A percentile compares a stretch with the other conserved stretches of the same genome.
Conservation (phyloP, 495 filamentous ascomycete species). For the Daldinia vernicosa region DNA sequence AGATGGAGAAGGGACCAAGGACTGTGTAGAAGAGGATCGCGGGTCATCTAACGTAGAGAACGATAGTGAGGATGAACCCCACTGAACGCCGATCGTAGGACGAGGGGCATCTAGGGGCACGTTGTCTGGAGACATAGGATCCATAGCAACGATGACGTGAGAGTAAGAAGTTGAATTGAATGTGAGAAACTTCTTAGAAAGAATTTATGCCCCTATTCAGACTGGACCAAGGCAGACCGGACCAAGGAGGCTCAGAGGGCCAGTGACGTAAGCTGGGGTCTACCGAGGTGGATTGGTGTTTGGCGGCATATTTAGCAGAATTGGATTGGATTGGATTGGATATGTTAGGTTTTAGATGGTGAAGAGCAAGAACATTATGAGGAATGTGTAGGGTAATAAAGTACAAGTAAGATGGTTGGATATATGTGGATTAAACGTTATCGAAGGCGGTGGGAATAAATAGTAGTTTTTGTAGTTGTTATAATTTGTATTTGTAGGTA, state of each 20-base stretch:
- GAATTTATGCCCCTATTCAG: background rate
- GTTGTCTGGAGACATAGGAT: constrained; percentile 11
- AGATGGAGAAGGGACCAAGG: constrained; percentile 61
- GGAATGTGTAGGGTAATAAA: background rate
- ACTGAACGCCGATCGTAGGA: background rate
- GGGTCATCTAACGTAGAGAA: constrained; percentile 53
- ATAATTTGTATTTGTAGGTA: too few relatives aligned
- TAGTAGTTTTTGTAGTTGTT: too few relatives aligned
- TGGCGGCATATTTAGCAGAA: background rate
- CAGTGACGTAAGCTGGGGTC: constrained; percentile 31
- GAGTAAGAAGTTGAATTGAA: background rate
- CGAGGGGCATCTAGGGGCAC: constrained; percentile 4
- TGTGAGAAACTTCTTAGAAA: background rate
- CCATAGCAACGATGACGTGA: constrained; percentile 21
- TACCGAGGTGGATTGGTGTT: background rate
- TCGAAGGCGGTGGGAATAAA: too few relatives aligned
- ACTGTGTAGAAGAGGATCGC: constrained; percentile 70
- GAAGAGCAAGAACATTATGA: background rate
- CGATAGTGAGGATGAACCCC: constrained; percentile 5
- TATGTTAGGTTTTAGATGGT: background rate
- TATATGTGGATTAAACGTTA: background rate
- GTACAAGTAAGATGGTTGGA: background rate
- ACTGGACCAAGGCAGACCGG: too few relatives aligned
- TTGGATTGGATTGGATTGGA: background rate
- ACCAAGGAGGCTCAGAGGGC: constrained; percentile 5